These are phyloP conservation scores for Plasmodium adleri DNA, from an alignment of 169 alveolate species.

Conservation along the genomic window DNA sequence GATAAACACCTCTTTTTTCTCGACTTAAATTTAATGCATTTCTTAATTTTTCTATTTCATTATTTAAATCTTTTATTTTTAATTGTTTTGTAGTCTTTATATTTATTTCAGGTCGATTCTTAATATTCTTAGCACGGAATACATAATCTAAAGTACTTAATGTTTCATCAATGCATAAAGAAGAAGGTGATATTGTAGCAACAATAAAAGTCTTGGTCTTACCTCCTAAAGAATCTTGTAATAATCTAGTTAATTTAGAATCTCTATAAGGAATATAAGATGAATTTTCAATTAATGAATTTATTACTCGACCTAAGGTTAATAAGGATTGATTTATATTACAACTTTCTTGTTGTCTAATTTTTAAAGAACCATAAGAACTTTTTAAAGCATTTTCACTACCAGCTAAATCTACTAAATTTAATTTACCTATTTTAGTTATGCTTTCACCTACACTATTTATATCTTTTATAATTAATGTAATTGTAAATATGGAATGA, in stretches of 20 bases:
- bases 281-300: conserved; percentile 91
- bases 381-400: conserved; percentile 92
- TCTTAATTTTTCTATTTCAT: conserved; percentile 82
- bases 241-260: conserved; percentile 94
- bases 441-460: conserved; percentile 90
- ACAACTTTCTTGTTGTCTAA: conserved; percentile 93
- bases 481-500: conserved; percentile 91
- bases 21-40: conserved; percentile 78
- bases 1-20: conserved; percentile 83
- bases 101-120: conserved; percentile 93
- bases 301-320: conserved; percentile 93
- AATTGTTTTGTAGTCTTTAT: conserved; percentile 91
- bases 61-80: conserved; percentile 82
- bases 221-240: conserved; percentile 97
- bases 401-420: conserved; percentile 97
- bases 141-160: conserved; percentile 93
- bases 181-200: conserved; percentile 94
- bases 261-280: conserved; percentile 97
- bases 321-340: conserved; percentile 92
- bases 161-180: conserved; percentile 93
- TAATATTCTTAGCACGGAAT: conserved; percentile 92
- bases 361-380: conserved; percentile 91
- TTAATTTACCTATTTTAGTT: conserved; percentile 90
- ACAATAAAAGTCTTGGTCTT: conserved; percentile 95
- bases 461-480: conserved; percentile 89